Evolutionary conservation across 1,139 yeast species (phyloP).

Genomic region (Blastobotrys capitulatus): DNA sequence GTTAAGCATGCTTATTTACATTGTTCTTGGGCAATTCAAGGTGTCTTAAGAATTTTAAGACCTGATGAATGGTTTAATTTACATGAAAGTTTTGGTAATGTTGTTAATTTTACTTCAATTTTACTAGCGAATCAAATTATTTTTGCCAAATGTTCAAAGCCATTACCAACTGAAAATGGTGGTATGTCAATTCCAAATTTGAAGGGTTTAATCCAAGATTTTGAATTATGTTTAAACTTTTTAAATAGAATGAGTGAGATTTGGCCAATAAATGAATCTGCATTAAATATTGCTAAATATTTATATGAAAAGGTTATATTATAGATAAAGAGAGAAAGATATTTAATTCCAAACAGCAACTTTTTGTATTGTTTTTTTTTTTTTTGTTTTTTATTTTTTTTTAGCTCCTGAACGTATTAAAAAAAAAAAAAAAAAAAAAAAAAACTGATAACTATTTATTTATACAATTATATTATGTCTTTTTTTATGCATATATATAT

Average conservation of each 20-base stretch:
- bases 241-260: not conserved
- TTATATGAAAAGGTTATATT: conserved; percentile 1
- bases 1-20: conserved; percentile 1
- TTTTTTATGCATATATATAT: no score
- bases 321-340: not conserved
- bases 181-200: not conserved
- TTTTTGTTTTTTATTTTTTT: conserved; percentile 1
- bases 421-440: not conserved
- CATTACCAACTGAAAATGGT: conserved; percentile 2
- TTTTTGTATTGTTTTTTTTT: not conserved
- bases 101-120: conserved; percentile 3
- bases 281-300: not conserved
- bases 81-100: conserved; percentile 5
- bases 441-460: no score
- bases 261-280: not conserved
- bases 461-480: no score
- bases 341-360: no score
- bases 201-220: not conserved
- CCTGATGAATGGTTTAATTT: conserved; percentile 7
- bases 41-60: not conserved
- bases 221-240: conserved; percentile 2
- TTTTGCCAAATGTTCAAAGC: conserved; percentile 1
- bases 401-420: no score
- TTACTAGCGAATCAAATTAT: conserved; percentile 4
- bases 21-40: conserved; percentile 4